These are phyloP conservation scores for Aspergillus awamori DNA, from an alignment of 2,329 filamentous ascomycete genomes.

Conservation along the genomic window DNA sequence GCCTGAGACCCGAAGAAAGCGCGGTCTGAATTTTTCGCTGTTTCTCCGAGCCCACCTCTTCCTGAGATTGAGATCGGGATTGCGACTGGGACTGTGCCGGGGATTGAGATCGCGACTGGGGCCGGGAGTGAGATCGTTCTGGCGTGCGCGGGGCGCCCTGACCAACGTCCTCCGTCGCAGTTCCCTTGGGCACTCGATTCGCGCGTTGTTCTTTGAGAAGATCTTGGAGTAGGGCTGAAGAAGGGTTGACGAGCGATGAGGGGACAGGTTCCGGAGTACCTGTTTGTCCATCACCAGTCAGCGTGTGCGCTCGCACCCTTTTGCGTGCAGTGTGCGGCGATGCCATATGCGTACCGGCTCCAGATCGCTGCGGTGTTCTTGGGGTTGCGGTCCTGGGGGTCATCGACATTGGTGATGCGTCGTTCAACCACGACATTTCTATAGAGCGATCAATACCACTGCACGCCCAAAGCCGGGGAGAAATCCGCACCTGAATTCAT, in stretches of 20 bases:
- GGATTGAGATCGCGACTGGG: conserved; percentile 15
- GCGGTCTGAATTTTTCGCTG: conserved; percentile 35
- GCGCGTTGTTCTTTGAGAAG: conserved; percentile 47
- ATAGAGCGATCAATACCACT: conserved; percentile 14
- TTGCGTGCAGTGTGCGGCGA: too few species aligned
- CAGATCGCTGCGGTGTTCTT: conserved; percentile 27
- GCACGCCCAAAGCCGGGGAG: not conserved
- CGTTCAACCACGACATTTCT: conserved; percentile 36
- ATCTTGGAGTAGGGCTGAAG: conserved; percentile 43
- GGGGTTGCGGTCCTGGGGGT: conserved; percentile 25
- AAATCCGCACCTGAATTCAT: conserved; percentile 23
- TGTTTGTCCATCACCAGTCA: conserved; percentile 20
- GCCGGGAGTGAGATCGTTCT: conserved; percentile 24
- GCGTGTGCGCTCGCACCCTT: not conserved
- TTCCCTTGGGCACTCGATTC: conserved; percentile 35
- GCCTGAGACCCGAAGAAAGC: conserved; percentile 34
- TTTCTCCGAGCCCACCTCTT: conserved; percentile 40
- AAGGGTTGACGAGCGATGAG: conserved; percentile 42
- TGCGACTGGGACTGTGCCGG: conserved; percentile 17
- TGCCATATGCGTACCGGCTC: conserved; percentile 26
- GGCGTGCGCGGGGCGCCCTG: conserved; percentile 30
- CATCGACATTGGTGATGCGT: conserved; percentile 30
- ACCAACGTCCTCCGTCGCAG: conserved; percentile 27
- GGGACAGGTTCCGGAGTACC: conserved; percentile 35
- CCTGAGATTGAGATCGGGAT: conserved; percentile 31